These are phyloP conservation scores for Carnegiea gigantea DNA, from an alignment of 179 eudicot genomes.

Conservation along the genomic window DNA sequence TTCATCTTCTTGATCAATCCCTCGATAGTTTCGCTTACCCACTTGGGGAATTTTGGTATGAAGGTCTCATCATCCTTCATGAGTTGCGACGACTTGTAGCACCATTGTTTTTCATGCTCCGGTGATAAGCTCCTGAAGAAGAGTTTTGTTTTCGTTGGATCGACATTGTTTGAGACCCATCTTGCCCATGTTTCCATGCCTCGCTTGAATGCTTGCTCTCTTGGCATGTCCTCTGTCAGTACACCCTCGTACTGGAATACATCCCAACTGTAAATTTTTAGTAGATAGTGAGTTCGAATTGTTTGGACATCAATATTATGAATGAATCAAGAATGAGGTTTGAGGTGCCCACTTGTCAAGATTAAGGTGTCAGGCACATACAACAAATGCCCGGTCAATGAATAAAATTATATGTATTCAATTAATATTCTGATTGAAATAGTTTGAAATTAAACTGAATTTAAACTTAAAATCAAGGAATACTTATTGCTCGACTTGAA, in stretches of 20 bases:
- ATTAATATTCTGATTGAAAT: too few species aligned
- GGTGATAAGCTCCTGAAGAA: conserved; percentile 30
- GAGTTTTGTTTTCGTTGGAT: conserved; percentile 22
- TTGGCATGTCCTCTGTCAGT: conserved; percentile 19
- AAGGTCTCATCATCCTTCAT: conserved; percentile 21
- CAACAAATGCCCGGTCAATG: too few species aligned
- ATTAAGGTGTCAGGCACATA: too few species aligned
- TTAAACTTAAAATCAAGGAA: too few species aligned
- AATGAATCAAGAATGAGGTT: too few species aligned
- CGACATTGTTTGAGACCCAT: conserved; percentile 23
- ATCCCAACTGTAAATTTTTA: conserved; percentile 24
- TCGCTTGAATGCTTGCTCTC: conserved; percentile 18
- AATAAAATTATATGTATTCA: too few species aligned
- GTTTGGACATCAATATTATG: too few species aligned
- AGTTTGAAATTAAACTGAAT: too few species aligned
- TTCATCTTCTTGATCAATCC: not conserved
- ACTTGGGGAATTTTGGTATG: conserved; percentile 1
- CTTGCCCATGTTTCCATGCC: conserved; percentile 26
- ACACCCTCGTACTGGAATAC: conserved; percentile 23
- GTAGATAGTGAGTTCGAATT: too few species aligned
- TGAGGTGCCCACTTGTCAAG: too few species aligned
- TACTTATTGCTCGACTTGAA: too few species aligned
- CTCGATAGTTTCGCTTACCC: conserved; percentile 18
- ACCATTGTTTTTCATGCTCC: conserved; percentile 22
- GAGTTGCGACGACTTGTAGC: conserved; percentile 23